phyloP scores from a whole-genome alignment of 73 alveolate genomes.

The Loxodes magnus region DNA sequence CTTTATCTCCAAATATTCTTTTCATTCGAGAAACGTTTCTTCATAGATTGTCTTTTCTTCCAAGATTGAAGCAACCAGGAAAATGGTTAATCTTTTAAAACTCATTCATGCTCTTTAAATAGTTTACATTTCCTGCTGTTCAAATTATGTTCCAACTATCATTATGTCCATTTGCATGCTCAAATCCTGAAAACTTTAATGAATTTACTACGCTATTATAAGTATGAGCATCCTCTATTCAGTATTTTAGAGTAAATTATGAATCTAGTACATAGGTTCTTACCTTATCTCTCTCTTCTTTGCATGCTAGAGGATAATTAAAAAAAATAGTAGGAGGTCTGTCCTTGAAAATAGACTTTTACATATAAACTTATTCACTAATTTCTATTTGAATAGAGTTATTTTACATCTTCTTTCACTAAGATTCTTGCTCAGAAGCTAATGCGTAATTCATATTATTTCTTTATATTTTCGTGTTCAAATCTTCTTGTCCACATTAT shows the following conservation, averaged over 20 bases:
- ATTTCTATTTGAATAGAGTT: too few relatives aligned
- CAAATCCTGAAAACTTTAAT: conserved; percentile 52
- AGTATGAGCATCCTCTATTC: conserved; percentile 32
- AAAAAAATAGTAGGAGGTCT: conserved; percentile 35
- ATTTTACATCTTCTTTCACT: too few relatives aligned
- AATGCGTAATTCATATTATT: too few relatives aligned
- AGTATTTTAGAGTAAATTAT: conserved; percentile 10
- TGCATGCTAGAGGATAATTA: conserved; percentile 28
- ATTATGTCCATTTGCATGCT: conserved; percentile 17
- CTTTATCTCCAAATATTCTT: conserved; percentile 44
- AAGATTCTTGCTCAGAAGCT: too few relatives aligned
- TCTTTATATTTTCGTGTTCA: too few relatives aligned
- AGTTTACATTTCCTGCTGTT: conserved; percentile 13
- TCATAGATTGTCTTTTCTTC: conserved; percentile 84
- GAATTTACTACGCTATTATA: conserved; percentile 47
- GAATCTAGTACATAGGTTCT: neutral
- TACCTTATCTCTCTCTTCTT: neutral
- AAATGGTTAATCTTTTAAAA: conserved; percentile 74
- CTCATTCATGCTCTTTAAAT: conserved; percentile 30
- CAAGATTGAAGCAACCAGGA: conserved; percentile 70
- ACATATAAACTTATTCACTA: too few relatives aligned
- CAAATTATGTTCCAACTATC: conserved; percentile 41
- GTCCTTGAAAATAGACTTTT: conserved; percentile 9
- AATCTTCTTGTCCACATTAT: too few relatives aligned
- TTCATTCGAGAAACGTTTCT: conserved; percentile 42